phyloP scores from a whole-genome alignment of 306 rosid species.

The Senna tora region DNA sequence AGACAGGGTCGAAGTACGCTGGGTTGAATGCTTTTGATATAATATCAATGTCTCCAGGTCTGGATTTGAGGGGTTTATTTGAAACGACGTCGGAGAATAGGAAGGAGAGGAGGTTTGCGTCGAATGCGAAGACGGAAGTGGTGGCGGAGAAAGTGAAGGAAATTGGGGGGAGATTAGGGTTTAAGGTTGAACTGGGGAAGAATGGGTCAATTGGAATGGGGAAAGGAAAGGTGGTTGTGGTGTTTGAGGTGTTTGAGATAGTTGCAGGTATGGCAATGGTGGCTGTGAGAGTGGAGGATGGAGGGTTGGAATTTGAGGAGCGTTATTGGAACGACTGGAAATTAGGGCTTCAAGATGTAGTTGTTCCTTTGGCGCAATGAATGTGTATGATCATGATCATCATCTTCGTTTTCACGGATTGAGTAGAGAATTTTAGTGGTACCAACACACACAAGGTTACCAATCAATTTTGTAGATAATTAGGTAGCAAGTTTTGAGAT shows the following conservation, averaged over 20 bases:
- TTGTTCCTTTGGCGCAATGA: slow-evolving; percentile 55
- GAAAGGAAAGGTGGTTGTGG: slow-evolving; percentile 62
- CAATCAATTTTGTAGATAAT: too few relatives aligned
- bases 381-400: background rate
- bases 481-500: too few relatives aligned
- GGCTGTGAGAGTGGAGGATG: slow-evolving; percentile 59
- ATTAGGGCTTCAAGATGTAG: slow-evolving; percentile 49
- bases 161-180: slow-evolving; percentile 62
- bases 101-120: slow-evolving; percentile 59
- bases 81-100: slow-evolving; percentile 45
- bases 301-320: slow-evolving; percentile 62
- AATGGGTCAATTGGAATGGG: slow-evolving; percentile 59
- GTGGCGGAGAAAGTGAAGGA: slow-evolving; percentile 61
- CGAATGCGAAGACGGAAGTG: slow-evolving; percentile 39
- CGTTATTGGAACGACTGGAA: slow-evolving; percentile 58
- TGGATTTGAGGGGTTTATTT: slow-evolving; percentile 72
- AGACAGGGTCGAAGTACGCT: background rate
- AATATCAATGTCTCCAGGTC: slow-evolving; percentile 76
- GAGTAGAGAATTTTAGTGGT: too few relatives aligned
- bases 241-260: slow-evolving; percentile 59
- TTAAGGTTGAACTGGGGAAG: slow-evolving; percentile 60
- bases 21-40: slow-evolving; percentile 76
- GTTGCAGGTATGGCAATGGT: slow-evolving; percentile 49
- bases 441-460: too few relatives aligned
- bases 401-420: too few relatives aligned